Evolutionary conservation across 2,329 filamentous ascomycete species (phyloP).

Genomic region (Xylariaceae sp.): DNA sequence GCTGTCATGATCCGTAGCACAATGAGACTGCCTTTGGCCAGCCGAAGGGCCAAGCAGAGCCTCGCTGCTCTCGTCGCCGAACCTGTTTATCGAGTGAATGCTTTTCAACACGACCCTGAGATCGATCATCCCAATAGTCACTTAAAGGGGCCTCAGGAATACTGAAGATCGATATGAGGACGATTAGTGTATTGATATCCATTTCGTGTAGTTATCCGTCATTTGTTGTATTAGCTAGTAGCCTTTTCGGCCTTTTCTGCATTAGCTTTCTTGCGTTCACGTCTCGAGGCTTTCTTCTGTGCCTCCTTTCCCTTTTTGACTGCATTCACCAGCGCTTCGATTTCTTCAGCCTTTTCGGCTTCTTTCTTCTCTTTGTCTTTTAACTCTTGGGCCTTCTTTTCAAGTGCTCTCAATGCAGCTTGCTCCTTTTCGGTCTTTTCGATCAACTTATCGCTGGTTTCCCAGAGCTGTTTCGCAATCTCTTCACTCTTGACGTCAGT

Average conservation of each 20-base stretch:
- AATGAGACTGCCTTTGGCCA: no score
- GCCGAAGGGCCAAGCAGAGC: no score
- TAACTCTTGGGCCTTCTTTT: constrained; percentile 37
- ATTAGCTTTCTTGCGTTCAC: constrained; percentile 29
- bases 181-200: no score
- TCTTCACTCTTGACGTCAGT: constrained; percentile 72
- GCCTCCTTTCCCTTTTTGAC: constrained; percentile 33
- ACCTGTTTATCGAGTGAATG: no score
- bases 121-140: no score
- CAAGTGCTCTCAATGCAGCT: constrained; percentile 42
- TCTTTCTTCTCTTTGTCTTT: constrained; percentile 28
- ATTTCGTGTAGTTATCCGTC: no score
- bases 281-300: constrained; percentile 29
- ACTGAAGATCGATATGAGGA: no score
- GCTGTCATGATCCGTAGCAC: no score
- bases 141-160: no score
- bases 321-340: constrained; percentile 25
- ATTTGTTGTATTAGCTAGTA: constrained; percentile 3
- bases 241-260: constrained; percentile 14
- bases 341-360: constrained; percentile 26
- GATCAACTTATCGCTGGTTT: constrained; percentile 79
- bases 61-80: no score
- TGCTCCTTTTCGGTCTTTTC: constrained; percentile 75
- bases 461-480: constrained; percentile 80
- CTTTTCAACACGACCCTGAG: no score